phyloP scores from a whole-genome alignment of 305 asterid species.

The Solanum chacoense region DNA sequence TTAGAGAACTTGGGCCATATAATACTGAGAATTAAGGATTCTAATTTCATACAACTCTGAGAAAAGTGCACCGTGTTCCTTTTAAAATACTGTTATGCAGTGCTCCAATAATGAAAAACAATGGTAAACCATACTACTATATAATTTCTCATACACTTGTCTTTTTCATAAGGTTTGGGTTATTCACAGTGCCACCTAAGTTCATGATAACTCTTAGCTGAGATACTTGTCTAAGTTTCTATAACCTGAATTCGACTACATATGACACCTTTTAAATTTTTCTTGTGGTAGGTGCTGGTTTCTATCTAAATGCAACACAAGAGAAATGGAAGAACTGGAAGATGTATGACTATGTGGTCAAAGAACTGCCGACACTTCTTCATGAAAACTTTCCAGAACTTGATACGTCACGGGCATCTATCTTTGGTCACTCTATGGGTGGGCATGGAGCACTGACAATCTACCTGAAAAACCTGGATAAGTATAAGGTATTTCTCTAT shows the following conservation, averaged over 20 bases:
- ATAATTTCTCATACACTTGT: not conserved
- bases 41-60: not conserved
- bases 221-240: not conserved
- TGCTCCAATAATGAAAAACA: not conserved
- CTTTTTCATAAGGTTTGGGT: not conserved
- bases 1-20: not conserved
- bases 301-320: constrained; percentile 92
- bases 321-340: constrained; percentile 98
- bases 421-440: constrained; percentile 96
- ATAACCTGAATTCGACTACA: not conserved
- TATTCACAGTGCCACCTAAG: not conserved
- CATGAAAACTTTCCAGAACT: constrained; percentile 72
- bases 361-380: constrained; percentile 80
- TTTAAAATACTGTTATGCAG: not conserved
- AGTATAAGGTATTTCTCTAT: constrained; percentile 62
- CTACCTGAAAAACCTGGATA: constrained; percentile 78
- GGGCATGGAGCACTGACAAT: constrained; percentile 96
- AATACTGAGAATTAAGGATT: not conserved
- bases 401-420: constrained; percentile 73
- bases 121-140: not conserved
- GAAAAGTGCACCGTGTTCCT: not conserved
- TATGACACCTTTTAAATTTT: not conserved
- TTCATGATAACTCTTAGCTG: not conserved
- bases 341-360: constrained; percentile 93
- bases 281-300: constrained; percentile 71